These are phyloP conservation scores for Stagonosporopsis chrysanthemi DNA, from an alignment of 2,329 filamentous ascomycete genomes.

Conservation along the genomic window DNA sequence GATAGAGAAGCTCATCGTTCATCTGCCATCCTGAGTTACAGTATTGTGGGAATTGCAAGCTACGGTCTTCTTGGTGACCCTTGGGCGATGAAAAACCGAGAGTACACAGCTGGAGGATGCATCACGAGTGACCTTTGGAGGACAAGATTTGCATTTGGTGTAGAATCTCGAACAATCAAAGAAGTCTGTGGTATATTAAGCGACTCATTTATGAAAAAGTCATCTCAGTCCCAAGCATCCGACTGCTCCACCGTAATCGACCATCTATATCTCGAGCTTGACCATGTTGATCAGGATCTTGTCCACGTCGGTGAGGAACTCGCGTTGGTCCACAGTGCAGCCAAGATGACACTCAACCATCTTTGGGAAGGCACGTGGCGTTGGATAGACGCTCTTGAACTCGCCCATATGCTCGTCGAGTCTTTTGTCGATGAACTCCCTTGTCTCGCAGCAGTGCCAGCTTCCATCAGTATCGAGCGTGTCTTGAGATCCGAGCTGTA, in stretches of 20 bases:
- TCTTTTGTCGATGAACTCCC: neutral
- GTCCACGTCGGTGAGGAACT: neutral
- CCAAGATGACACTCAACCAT: slow-evolving; percentile 1
- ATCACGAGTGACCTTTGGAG: too few relatives aligned
- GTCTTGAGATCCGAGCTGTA: neutral
- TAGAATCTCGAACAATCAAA: too few relatives aligned
- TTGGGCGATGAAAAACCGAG: too few relatives aligned
- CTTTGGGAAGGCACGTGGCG: neutral
- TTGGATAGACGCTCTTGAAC: slow-evolving; percentile 7
- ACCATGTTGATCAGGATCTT: neutral
- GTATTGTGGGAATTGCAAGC: too few relatives aligned
- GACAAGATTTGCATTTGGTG: too few relatives aligned
- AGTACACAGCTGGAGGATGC: too few relatives aligned
- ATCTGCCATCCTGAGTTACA: too few relatives aligned
- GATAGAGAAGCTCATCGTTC: too few relatives aligned
- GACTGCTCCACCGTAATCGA: neutral
- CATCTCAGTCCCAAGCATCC: neutral
- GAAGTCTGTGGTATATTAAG: too few relatives aligned
- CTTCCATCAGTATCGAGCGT: neutral
- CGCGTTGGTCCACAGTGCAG: neutral
- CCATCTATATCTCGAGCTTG: neutral
- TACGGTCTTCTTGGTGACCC: too few relatives aligned
- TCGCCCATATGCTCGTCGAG: neutral
- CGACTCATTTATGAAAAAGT: neutral
- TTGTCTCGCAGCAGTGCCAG: slow-evolving; percentile 4